Conservation (phyloP, 768 basidiomycete species). For the Cantharellus anzutake region DNA sequence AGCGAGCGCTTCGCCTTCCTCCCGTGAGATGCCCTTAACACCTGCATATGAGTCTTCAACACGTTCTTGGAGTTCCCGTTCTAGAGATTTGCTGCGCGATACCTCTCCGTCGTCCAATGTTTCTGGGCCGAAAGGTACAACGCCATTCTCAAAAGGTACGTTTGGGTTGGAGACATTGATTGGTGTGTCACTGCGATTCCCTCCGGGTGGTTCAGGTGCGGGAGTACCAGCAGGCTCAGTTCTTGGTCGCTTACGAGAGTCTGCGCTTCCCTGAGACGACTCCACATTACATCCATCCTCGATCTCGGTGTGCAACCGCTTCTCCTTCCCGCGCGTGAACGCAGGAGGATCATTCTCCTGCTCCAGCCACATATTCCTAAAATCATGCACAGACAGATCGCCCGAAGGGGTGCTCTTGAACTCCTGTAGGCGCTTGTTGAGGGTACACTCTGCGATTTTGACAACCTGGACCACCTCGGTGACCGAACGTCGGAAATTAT, state of each 20-base stretch:
- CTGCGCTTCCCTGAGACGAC: too few species aligned
- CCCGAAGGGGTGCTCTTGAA: constrained; percentile 84
- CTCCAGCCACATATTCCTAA: constrained; percentile 76
- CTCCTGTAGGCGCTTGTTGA: constrained; percentile 85
- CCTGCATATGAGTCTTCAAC: too few species aligned
- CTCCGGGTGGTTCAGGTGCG: too few species aligned
- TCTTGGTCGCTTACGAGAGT: too few species aligned
- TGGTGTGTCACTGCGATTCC: background rate
- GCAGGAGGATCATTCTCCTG: constrained; percentile 87
- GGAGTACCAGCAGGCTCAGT: too few species aligned
- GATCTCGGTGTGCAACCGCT: constrained; percentile 12
- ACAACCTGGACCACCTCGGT: constrained; percentile 98
- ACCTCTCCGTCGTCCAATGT: too few species aligned
- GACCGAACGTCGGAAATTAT: constrained; percentile 81
- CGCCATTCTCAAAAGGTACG: too few species aligned
- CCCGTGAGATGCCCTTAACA: constrained; percentile 8
- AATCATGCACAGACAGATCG: constrained; percentile 70
- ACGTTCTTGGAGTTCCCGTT: too few species aligned
- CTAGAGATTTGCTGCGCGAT: too few species aligned
- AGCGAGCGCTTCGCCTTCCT: constrained; percentile 10
- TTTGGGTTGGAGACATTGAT: background rate
- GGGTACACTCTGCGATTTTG: constrained; percentile 91
- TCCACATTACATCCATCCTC: background rate
- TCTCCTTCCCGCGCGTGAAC: constrained; percentile 48
- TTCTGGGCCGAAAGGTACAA: too few species aligned